These are phyloP conservation scores for Balakata baccata DNA, from an alignment of 345 rosid species.

Conservation along the genomic window DNA sequence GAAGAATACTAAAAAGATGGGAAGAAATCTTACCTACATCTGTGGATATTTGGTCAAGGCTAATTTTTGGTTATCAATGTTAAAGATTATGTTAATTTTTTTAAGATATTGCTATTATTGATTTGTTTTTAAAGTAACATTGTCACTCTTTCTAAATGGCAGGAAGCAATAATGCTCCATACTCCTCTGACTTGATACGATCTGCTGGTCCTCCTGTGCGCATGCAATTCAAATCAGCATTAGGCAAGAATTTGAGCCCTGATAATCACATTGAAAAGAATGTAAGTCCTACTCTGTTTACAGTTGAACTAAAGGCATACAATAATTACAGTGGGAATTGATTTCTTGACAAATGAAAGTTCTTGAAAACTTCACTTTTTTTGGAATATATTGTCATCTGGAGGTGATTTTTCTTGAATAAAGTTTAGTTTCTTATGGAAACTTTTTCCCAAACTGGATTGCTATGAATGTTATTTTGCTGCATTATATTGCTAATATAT, in stretches of 20 bases:
- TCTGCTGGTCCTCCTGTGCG: conserved; percentile 47
- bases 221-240: conserved; percentile 55
- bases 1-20: neutral
- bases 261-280: conserved; percentile 55
- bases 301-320: neutral
- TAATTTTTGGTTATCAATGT: neutral
- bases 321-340: neutral
- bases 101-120: neutral
- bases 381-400: neutral
- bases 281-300: conserved; percentile 40
- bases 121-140: neutral
- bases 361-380: neutral
- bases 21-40: neutral
- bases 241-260: conserved; percentile 51
- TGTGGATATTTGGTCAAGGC: neutral
- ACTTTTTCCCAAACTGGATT: neutral
- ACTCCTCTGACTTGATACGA: conserved; percentile 45
- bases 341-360: neutral
- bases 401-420: neutral
- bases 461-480: neutral
- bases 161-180: conserved; percentile 52
- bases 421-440: neutral
- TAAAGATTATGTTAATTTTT: neutral
- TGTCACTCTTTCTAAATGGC: conserved; percentile 25
- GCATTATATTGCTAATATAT: neutral